A percentile compares a stretch with the other conserved stretches of the same genome.
phyloP scores from a whole-genome alignment of 345 rosid genomes.

The Eucalyptus microcorys region DNA sequence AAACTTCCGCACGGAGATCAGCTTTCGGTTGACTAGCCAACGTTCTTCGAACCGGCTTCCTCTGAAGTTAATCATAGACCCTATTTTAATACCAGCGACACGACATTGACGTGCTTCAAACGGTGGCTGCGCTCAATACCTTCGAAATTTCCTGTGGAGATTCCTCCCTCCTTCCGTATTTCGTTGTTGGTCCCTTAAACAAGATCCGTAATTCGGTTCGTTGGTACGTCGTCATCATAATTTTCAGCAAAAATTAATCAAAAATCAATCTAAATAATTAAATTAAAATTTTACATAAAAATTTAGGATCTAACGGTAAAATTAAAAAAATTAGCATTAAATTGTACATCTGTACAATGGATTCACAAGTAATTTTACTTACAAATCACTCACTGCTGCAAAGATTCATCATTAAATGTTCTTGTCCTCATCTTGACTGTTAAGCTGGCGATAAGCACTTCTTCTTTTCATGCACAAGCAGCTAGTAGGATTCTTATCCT shows the following conservation, averaged over 20 bases:
- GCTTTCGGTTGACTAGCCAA: background rate
- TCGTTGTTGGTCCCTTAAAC: background rate
- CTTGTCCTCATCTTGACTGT: background rate
- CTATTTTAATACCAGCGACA: background rate
- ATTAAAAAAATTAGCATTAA: no score
- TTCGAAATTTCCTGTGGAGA: background rate
- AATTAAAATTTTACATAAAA: no score
- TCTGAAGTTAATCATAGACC: background rate
- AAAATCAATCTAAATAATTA: no score
- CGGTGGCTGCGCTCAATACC: background rate
- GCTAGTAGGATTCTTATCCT: background rate
- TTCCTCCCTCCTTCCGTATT: background rate
- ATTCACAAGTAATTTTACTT: background rate
- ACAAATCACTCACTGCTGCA: background rate
- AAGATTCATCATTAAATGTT: background rate
- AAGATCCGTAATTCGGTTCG: background rate
- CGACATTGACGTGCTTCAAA: background rate
- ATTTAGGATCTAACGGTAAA: background rate
- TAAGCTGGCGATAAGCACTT: background rate
- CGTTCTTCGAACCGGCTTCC: background rate
- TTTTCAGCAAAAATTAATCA: background rate
- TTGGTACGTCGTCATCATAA: background rate
- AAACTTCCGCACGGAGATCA: background rate
- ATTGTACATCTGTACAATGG: fast-evolving
- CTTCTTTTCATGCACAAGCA: background rate